phyloP scores from a whole-genome alignment of 1,139 yeast species.

The Nadsonia commutata region DNA sequence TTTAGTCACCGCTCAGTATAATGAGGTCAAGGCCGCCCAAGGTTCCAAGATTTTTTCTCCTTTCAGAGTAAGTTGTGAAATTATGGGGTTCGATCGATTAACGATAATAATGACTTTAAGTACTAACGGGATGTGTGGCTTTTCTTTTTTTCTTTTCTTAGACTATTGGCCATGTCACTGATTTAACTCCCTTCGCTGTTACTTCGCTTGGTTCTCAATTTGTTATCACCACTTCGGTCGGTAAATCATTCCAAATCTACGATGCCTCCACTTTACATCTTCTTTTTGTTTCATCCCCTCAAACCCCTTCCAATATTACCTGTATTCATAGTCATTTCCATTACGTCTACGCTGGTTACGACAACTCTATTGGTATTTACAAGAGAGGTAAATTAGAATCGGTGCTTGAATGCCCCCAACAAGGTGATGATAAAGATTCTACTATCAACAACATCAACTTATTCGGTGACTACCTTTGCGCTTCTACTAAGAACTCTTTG shows the following conservation, averaged over 20 bases:
- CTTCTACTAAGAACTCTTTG: slow-evolving; percentile 38
- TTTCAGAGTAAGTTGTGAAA: slow-evolving; percentile 25
- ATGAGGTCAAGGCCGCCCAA: slow-evolving; percentile 5
- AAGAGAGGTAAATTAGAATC: slow-evolving; percentile 68
- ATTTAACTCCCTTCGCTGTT: slow-evolving; percentile 70
- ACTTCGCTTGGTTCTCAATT: slow-evolving; percentile 83
- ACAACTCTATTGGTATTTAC: slow-evolving; percentile 56
- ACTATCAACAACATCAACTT: slow-evolving; percentile 4
- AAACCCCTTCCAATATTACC: slow-evolving; percentile 55
- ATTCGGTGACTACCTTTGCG: slow-evolving; percentile 73
- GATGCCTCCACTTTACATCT: slow-evolving; percentile 82
- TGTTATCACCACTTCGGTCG: slow-evolving; percentile 81
- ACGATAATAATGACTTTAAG: too few relatives aligned
- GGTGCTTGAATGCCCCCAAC: slow-evolving; percentile 27
- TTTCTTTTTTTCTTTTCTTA: too few relatives aligned
- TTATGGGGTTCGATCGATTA: too few relatives aligned
- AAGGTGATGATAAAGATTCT: slow-evolving; percentile 20
- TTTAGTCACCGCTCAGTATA: background rate
- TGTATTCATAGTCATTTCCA: slow-evolving; percentile 73
- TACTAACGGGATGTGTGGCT: too few relatives aligned
- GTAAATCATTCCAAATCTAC: slow-evolving; percentile 78
- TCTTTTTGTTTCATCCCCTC: slow-evolving; percentile 72
- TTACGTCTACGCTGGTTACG: slow-evolving; percentile 68
- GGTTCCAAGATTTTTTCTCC: slow-evolving; percentile 28
- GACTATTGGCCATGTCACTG: slow-evolving; percentile 32